Percentiles rank a stretch among this genome's conserved stretches.
These are phyloP conservation scores for Jamesozyma piceae DNA, from an alignment of 805 yeast genomes.

Conservation along the genomic window DNA sequence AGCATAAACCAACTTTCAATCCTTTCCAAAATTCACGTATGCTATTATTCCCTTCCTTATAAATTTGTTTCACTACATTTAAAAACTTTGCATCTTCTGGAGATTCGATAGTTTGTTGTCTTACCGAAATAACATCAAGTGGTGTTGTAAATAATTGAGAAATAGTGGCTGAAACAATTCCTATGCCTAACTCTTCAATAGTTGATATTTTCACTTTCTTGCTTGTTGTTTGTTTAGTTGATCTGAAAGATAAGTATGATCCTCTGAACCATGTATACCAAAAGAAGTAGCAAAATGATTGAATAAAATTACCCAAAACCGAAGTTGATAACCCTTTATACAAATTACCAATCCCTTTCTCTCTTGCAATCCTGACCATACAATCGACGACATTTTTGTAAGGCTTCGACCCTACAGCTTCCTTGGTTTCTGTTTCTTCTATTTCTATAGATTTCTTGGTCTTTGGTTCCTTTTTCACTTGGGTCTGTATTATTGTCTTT, in stretches of 20 bases:
- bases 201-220: slow-evolving; percentile 30
- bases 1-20: slow-evolving; percentile 64
- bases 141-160: slow-evolving; percentile 77
- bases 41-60: slow-evolving; percentile 46
- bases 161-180: slow-evolving; percentile 74
- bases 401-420: slow-evolving; percentile 12
- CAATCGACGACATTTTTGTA: slow-evolving; percentile 59
- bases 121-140: slow-evolving; percentile 62
- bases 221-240: slow-evolving; percentile 11
- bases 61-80: slow-evolving; percentile 34
- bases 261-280: slow-evolving; percentile 73
- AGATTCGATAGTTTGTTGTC: slow-evolving; percentile 47
- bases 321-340: slow-evolving; percentile 66
- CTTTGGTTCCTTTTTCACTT: not conserved
- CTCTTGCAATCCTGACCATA: slow-evolving; percentile 42
- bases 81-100: slow-evolving; percentile 13
- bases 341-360: slow-evolving; percentile 57
- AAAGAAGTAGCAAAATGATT: slow-evolving; percentile 75
- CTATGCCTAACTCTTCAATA: slow-evolving; percentile 58
- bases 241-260: slow-evolving; percentile 37
- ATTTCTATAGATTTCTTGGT: too few species aligned
- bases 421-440: slow-evolving; percentile 11
- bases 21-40: slow-evolving; percentile 71
- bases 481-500: slow-evolving; percentile 65
- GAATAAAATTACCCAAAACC: slow-evolving; percentile 61